Base-by-base conservation (phyloP, 768 basidiomycete species). In the Crassisporium funariophilum region DNA sequence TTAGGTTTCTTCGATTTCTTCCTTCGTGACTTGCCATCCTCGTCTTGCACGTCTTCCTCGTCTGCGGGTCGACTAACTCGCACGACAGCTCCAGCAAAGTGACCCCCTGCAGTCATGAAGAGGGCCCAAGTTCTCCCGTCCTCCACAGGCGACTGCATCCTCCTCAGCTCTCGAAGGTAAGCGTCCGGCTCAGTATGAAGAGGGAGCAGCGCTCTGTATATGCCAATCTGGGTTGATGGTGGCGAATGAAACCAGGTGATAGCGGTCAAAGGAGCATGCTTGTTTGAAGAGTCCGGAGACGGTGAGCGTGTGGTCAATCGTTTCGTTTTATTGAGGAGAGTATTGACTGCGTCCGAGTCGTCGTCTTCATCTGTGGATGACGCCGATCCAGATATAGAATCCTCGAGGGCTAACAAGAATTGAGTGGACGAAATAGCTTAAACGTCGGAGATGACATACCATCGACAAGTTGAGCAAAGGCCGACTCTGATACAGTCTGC, bases 81-180 rank as follows among this genome's bases (percentile, higher is more conserved):
- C 10, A 85, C 84, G 24, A 99, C 75, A 46, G 93, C 87, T 19
- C 95, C 97, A 11, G 97, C 97, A 68, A 99, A 98, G 66, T 99
- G 97, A 9, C 97, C 97, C 16, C 97, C 95, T 0, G 97, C 97
- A 31, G 88, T 83, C 93, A 98, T 97, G 58, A 99, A 88, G 77
- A 98, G 67, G 0, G 93, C 91, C 89, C 95, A 95, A 49, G 80
- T 87, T 29, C 93, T 74, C 12, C 84, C 90, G 13, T 74, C 69
- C 11, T 70, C 66, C 10, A 69, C 64, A 6, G 69, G 66, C 4
- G 57, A 56, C 62, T 93, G 93, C 73, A 93, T 76, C n/a, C 67
- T 67, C 53, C 70, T 77, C 16, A 95, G 68, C 50, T 83, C 81
- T 2, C 76, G 57, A 7, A 94, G 66, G 60, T 88, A 84, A 0